Conservation (phyloP, 2,329 filamentous ascomycete genomes). For the Coniochaeta ligniaria region DNA sequence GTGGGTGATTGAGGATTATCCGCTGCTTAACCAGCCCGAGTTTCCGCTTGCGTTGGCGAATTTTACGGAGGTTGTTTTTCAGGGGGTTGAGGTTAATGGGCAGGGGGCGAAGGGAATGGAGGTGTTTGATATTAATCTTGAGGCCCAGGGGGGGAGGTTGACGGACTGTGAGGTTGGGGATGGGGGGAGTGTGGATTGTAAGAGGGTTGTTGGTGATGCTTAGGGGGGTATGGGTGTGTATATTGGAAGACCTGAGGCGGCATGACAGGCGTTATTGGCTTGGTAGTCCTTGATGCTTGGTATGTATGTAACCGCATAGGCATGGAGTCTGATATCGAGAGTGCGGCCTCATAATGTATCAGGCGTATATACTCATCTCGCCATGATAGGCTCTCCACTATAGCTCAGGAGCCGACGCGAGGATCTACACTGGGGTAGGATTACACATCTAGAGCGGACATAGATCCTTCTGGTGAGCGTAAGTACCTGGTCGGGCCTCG, state of each 20-base stretch:
- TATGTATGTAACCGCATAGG: too few species aligned
- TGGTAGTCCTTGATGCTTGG: too few species aligned
- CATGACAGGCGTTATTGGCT: neutral
- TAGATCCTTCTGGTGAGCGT: too few species aligned
- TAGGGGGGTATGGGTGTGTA: neutral
- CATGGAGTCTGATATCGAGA: too few species aligned
- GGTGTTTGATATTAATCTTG: conserved; percentile 9
- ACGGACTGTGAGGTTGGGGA: conserved; percentile 10
- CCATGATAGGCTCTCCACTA: too few species aligned
- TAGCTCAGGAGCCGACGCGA: too few species aligned
- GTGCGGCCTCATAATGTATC: too few species aligned
- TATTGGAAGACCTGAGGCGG: neutral
- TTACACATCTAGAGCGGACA: too few species aligned
- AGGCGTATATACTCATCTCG: too few species aligned
- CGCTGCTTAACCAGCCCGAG: conserved; percentile 7
- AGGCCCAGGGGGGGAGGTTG: conserved; percentile 12
- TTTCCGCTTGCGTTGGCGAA: conserved; percentile 12
- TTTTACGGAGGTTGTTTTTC: conserved; percentile 11
- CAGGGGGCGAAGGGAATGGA: conserved; percentile 2
- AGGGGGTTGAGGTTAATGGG: conserved; percentile 3
- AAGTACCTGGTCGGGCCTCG: too few species aligned
- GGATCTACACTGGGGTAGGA: too few species aligned
- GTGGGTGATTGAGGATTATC: conserved; percentile 13
- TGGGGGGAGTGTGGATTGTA: conserved; percentile 1
- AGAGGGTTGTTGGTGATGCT: conserved; percentile 2